Conservation (phyloP, 176 grass and related monocot species). For the Oryza coarctata region DNA sequence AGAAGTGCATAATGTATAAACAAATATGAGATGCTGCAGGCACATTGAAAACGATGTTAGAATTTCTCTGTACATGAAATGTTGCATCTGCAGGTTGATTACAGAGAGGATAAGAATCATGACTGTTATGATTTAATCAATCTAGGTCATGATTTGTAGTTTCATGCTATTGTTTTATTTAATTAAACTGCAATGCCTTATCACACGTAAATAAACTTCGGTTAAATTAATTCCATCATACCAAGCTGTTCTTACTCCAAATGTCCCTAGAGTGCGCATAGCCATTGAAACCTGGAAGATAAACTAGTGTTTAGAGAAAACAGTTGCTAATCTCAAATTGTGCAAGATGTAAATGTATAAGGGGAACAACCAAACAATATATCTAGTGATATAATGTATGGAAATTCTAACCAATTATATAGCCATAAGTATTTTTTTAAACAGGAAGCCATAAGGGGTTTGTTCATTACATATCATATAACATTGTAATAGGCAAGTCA, state of each 20-base stretch:
- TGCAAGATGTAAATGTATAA: not conserved
- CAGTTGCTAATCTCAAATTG: not conserved
- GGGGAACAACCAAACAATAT: too few relatives aligned
- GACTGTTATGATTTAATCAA: not conserved
- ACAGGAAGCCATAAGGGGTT: not conserved
- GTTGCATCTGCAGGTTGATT: not conserved
- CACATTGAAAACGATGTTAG: constrained; percentile 36
- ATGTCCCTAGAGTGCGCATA: constrained; percentile 77
- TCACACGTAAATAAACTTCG: constrained; percentile 15
- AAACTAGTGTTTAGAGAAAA: constrained; percentile 21
- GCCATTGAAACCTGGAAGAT: constrained; percentile 85
- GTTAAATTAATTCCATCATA: constrained; percentile 45
- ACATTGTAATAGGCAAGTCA: constrained; percentile 3
- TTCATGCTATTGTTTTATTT: constrained; percentile 5
- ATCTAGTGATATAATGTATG: too few relatives aligned
- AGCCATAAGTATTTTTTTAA: not conserved
- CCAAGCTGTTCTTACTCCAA: constrained; percentile 81
- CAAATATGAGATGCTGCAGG: constrained; percentile 74
- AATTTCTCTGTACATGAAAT: constrained; percentile 16
- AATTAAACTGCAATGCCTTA: not conserved
- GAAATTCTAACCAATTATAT: not conserved
- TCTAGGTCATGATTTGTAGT: constrained; percentile 2
- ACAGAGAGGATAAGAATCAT: not conserved
- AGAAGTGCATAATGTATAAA: constrained; percentile 99
- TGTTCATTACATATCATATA: not conserved